Conservation (phyloP, 1,139 yeast species). For the Yamadazyma epiphylla region DNA sequence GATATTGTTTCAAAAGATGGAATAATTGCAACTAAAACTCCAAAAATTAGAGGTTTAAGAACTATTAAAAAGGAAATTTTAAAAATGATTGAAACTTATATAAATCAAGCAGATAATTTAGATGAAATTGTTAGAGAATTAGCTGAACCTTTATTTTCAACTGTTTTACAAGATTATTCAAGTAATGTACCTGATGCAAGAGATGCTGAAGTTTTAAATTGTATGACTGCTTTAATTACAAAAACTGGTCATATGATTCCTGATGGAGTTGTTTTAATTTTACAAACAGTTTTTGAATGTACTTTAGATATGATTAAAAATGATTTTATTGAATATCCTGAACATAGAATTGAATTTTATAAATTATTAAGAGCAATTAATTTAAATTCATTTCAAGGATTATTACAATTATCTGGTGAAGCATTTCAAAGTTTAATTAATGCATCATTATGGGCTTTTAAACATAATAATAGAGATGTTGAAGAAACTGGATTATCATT, state of each 20-base stretch:
- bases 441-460: conserved; percentile 97
- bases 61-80: conserved; percentile 94
- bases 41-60: conserved; percentile 90
- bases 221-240: conserved; percentile 86
- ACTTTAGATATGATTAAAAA: conserved; percentile 93
- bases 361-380: conserved; percentile 84
- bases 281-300: conserved; percentile 90
- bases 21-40: conserved; percentile 87
- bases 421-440: conserved; percentile 89
- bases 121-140: conserved; percentile 83
- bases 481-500: conserved; percentile 89
- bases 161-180: conserved; percentile 87
- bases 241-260: conserved; percentile 89
- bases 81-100: conserved; percentile 83
- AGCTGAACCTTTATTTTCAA: conserved; percentile 77
- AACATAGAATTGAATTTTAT: conserved; percentile 95
- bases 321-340: conserved; percentile 95
- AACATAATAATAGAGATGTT: conserved; percentile 93
- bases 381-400: conserved; percentile 77
- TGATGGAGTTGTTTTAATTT: conserved; percentile 80
- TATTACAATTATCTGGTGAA: conserved; percentile 84
- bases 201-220: conserved; percentile 94
- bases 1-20: conserved; percentile 78
- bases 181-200: conserved; percentile 93
- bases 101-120: conserved; percentile 80